Percentiles rank a stretch among this genome's conserved stretches.
phyloP scores from a whole-genome alignment of 2,329 filamentous ascomycete genomes.

The Fusarium euwallaceae region DNA sequence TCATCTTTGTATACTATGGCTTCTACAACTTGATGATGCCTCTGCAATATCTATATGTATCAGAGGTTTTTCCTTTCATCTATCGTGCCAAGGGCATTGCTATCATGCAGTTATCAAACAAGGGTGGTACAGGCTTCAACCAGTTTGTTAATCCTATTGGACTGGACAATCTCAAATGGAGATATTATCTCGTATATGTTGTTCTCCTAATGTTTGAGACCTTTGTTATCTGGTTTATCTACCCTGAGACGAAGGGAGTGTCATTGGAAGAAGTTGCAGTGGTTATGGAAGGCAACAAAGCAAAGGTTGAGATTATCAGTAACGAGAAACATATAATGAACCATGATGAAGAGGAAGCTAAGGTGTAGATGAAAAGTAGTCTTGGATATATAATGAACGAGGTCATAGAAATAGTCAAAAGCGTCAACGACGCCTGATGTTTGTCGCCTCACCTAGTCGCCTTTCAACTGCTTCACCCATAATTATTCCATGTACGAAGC shows the following conservation, averaged over 20 bases:
- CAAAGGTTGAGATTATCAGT: constrained; percentile 8
- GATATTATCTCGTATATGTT: constrained; percentile 35
- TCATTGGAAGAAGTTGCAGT: constrained; percentile 26
- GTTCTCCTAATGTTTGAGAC: constrained; percentile 26
- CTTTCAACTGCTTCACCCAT: no score
- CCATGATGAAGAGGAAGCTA: not conserved
- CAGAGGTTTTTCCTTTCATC: constrained; percentile 46
- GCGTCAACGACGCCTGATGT: no score
- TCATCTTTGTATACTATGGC: constrained; percentile 55
- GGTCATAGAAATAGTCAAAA: no score
- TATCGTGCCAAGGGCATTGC: constrained; percentile 37
- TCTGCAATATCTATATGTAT: constrained; percentile 46
- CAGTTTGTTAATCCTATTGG: constrained; percentile 38
- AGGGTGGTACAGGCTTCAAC: constrained; percentile 31
- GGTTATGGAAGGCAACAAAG: constrained; percentile 23
- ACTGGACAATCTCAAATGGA: constrained; percentile 26
- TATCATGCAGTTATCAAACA: constrained; percentile 35
- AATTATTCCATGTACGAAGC: no score
- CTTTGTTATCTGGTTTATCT: constrained; percentile 25
- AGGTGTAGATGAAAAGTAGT: no score
- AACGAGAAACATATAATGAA: not conserved
- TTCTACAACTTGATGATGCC: constrained; percentile 52
- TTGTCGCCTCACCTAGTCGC: no score
- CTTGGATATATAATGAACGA: no score
- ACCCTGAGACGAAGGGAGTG: constrained; percentile 22